These are phyloP conservation scores for Solanum dulcamara DNA, from an alignment of 257 asterid genomes.

Conservation along the genomic window DNA sequence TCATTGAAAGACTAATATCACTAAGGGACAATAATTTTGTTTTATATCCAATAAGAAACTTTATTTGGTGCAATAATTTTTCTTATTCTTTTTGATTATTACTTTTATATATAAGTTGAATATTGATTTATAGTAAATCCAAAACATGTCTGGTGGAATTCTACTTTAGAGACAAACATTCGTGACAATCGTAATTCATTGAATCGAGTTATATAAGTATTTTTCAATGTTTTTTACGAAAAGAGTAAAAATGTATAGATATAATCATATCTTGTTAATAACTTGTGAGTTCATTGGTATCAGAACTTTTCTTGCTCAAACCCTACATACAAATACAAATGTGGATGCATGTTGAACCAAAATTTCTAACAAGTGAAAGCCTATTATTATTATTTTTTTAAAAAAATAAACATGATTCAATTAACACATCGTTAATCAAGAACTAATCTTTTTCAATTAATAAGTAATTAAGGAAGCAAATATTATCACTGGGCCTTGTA, in stretches of 20 bases:
- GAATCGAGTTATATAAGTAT: background rate
- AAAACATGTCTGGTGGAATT: background rate
- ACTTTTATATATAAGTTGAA: background rate
- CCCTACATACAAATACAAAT: no score
- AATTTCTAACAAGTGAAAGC: no score
- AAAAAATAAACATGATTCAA: no score
- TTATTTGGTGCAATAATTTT: background rate
- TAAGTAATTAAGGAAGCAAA: background rate
- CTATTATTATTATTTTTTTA: no score
- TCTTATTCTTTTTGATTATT: background rate
- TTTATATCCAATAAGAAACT: background rate
- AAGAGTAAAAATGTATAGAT: no score
- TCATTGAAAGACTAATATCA: background rate
- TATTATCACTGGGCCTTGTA: background rate
- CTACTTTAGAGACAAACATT: background rate
- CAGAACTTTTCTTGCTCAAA: accelerated
- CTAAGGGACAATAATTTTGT: background rate
- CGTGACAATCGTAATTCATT: background rate
- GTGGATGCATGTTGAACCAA: background rate
- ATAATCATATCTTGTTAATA: no score
- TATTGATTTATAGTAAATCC: background rate
- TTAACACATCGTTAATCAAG: background rate
- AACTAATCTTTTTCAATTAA: background rate
- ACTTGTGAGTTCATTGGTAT: background rate
- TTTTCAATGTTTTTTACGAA: background rate